Evolutionary conservation across 2,329 filamentous ascomycete genomes (phyloP).

Genomic region (Fusarium tanahbumbuense): DNA sequence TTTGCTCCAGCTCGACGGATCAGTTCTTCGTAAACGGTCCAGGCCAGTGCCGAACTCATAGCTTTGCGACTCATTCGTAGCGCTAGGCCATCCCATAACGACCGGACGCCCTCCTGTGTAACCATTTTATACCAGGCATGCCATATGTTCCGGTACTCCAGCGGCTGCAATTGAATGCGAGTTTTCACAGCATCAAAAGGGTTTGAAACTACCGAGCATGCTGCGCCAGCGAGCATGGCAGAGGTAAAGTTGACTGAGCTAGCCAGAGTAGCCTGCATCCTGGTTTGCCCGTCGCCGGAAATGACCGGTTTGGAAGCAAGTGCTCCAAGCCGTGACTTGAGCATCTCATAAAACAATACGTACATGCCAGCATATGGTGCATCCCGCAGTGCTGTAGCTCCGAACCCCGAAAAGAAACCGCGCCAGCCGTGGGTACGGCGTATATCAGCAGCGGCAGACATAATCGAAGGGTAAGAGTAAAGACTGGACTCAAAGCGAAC

Average conservation of each 20-base stretch:
- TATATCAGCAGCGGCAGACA: conserved; percentile 80
- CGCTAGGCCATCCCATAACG: conserved; percentile 86
- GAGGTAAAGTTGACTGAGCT: conserved; percentile 86
- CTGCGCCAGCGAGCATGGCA: conserved; percentile 80
- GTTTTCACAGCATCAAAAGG: conserved; percentile 98
- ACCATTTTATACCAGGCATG: conserved; percentile 83
- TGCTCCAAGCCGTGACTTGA: conserved; percentile 70
- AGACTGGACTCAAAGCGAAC: conserved; percentile 92
- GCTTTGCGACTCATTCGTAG: conserved; percentile 92
- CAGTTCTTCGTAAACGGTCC: conserved; percentile 96
- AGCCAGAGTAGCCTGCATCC: conserved; percentile 52
- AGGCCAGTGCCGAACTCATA: conserved; percentile 91
- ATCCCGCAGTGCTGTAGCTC: conserved; percentile 91
- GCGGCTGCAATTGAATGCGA: conserved; percentile 88
- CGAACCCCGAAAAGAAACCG: conserved; percentile 94
- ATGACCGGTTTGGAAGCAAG: conserved; percentile 32
- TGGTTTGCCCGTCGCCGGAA: conserved; percentile 29
- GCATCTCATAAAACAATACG: conserved; percentile 90
- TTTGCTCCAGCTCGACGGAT: conserved; percentile 67
- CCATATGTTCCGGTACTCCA: conserved; percentile 83
- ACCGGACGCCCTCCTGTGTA: conserved; percentile 79
- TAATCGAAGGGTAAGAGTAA: conserved; percentile 84
- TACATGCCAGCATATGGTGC: conserved; percentile 98
- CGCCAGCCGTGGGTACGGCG: conserved; percentile 76
- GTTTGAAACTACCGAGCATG: conserved; percentile 91